These are phyloP conservation scores for Colletotrichum incanum DNA, from an alignment of 2,329 filamentous ascomycete species.

Conservation along the genomic window DNA sequence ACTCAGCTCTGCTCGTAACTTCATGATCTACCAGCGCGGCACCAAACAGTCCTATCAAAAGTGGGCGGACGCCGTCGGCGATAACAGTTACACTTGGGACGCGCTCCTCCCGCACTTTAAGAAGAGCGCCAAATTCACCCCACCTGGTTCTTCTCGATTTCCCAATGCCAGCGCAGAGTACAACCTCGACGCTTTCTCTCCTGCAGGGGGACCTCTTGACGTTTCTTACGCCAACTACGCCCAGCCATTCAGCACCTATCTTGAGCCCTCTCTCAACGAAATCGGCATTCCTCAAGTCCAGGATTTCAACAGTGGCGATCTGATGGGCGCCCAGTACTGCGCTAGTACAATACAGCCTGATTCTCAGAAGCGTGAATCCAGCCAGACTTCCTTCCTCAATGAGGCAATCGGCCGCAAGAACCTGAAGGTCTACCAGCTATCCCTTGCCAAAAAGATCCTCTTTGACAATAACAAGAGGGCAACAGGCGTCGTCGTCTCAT, in stretches of 20 bases:
- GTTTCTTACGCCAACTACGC: slow-evolving; percentile 49
- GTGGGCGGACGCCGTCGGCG: slow-evolving; percentile 53
- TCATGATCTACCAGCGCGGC: slow-evolving; percentile 49
- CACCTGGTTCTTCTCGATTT: slow-evolving; percentile 45
- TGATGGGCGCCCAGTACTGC: slow-evolving; percentile 55
- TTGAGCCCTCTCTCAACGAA: slow-evolving; percentile 53
- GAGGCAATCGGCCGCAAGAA: slow-evolving; percentile 48
- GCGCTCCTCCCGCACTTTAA: slow-evolving; percentile 52
- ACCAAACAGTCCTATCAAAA: slow-evolving; percentile 47
- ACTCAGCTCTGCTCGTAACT: slow-evolving; percentile 48
- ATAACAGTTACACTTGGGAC: slow-evolving; percentile 50
- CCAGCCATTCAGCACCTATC: slow-evolving; percentile 46
- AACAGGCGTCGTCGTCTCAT: slow-evolving; percentile 56
- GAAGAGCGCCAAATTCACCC: slow-evolving; percentile 52
- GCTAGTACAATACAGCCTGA: slow-evolving; percentile 50
- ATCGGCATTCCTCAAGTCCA: slow-evolving; percentile 55
- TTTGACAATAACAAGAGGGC: slow-evolving; percentile 59
- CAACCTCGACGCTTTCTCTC: slow-evolving; percentile 47
- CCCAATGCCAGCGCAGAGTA: slow-evolving; percentile 47
- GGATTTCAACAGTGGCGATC: slow-evolving; percentile 59
- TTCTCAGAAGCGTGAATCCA: slow-evolving; percentile 52
- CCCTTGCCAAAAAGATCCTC: slow-evolving; percentile 61
- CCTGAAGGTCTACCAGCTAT: slow-evolving; percentile 58
- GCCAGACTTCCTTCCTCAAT: slow-evolving; percentile 55
- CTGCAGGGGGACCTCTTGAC: slow-evolving; percentile 49